Conservation (phyloP, 2,329 filamentous ascomycete species). For the Seiridium unicorne region DNA sequence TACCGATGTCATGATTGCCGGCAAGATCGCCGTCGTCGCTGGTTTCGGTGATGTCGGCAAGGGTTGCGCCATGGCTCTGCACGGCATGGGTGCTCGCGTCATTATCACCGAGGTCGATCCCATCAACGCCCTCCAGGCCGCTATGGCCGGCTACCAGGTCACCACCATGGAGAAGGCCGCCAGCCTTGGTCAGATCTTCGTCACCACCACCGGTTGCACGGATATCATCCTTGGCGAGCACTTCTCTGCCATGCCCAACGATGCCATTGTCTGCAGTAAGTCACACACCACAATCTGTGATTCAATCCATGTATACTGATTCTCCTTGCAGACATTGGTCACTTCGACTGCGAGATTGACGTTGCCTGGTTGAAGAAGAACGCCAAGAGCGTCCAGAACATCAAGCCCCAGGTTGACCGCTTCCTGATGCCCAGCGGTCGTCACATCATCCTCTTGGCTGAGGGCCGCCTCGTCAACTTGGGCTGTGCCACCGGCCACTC, state of each 20-base stretch:
- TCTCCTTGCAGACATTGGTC: constrained; percentile 75
- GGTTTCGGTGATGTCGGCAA: constrained; percentile 99
- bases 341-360: constrained; percentile 99
- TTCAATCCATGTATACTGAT: constrained; percentile 10
- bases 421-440: constrained; percentile 91
- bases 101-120: constrained; percentile 96
- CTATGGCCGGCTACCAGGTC: constrained; percentile 96
- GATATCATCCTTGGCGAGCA: constrained; percentile 91
- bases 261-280: constrained; percentile 96
- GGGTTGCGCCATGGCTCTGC: constrained; percentile 93
- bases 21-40: constrained; percentile 96
- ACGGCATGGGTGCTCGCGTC: constrained; percentile 96
- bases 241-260: constrained; percentile 95
- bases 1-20: constrained; percentile 99
- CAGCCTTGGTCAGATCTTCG: constrained; percentile 88
- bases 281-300: constrained; percentile 18
- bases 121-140: constrained; percentile 99
- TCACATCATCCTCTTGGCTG: constrained; percentile 97
- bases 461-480: constrained; percentile 98
- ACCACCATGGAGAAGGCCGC: constrained; percentile 98
- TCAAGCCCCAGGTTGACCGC: constrained; percentile 99
- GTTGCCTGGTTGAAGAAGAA: constrained; percentile 99
- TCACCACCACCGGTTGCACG: constrained; percentile 98
- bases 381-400: constrained; percentile 89
- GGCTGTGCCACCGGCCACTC: constrained; percentile 99